Percentiles rank a stretch among this genome's conserved stretches.
phyloP scores from a whole-genome alignment of 108 stramenopile species.

The Skeletonema tropicum region DNA sequence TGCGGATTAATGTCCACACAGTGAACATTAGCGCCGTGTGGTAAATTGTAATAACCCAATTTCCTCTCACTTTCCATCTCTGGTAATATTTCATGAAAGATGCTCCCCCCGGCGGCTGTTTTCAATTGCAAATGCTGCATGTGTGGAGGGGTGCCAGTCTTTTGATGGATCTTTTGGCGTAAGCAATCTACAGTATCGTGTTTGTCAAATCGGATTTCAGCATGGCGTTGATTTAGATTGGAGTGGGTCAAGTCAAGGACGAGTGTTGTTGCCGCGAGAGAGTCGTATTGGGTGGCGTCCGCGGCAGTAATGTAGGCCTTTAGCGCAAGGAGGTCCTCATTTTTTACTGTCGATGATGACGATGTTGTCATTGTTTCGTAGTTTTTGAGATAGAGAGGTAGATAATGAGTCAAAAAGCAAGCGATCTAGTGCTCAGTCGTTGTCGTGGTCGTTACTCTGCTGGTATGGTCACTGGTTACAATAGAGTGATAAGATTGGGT shows the following conservation, averaged over 20 bases:
- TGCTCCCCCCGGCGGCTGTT: slow-evolving; percentile 45
- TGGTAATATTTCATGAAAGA: slow-evolving; percentile 67
- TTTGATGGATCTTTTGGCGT: slow-evolving; percentile 84
- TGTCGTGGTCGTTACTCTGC: too few species aligned
- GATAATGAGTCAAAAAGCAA: too few species aligned
- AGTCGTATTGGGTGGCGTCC: slow-evolving; percentile 65
- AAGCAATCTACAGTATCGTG: slow-evolving; percentile 82
- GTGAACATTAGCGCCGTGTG: slow-evolving; percentile 86
- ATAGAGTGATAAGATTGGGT: too few species aligned
- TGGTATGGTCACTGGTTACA: too few species aligned
- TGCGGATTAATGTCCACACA: slow-evolving; percentile 92
- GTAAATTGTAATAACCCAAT: slow-evolving; percentile 90
- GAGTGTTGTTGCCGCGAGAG: slow-evolving; percentile 43
- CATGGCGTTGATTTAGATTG: slow-evolving; percentile 91
- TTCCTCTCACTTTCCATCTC: slow-evolving; percentile 59
- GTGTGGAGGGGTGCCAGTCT: slow-evolving; percentile 91
- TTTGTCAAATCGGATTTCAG: slow-evolving; percentile 94
- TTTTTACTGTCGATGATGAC: slow-evolving; percentile 54
- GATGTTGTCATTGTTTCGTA: background rate
- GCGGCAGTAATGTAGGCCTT: slow-evolving; percentile 69
- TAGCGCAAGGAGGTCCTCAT: slow-evolving; percentile 73
- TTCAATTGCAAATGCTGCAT: slow-evolving; percentile 87
- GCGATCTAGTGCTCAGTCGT: too few species aligned
- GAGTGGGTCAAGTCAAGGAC: slow-evolving; percentile 94
- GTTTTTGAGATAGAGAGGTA: too few species aligned